phyloP scores from a whole-genome alignment of 23 red algal genomes.

The Gracilariopsis chorda region DNA sequence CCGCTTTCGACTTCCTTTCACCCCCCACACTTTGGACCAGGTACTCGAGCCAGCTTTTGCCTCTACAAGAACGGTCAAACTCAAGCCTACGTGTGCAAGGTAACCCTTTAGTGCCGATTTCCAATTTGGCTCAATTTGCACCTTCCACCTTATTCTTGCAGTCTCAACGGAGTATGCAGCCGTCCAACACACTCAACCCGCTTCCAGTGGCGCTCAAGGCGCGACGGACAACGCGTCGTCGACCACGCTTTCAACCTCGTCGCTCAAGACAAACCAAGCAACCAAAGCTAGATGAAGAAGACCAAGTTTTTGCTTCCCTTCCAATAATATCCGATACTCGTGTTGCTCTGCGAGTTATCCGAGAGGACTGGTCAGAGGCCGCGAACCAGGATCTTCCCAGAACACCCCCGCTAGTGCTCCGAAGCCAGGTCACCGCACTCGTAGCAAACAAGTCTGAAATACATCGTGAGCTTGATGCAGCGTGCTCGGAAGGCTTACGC shows the following conservation, averaged over 20 bases:
- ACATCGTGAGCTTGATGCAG: constrained; percentile 9
- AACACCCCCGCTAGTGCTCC: constrained; percentile 38
- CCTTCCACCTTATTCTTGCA: no score
- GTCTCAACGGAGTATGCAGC: no score
- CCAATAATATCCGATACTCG: constrained; percentile 23
- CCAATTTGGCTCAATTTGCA: no score
- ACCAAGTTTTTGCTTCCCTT: neutral
- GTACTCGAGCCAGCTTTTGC: no score
- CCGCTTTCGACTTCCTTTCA: no score
- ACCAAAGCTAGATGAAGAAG: neutral
- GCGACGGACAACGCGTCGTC: neutral
- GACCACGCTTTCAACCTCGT: neutral
- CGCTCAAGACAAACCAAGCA: neutral
- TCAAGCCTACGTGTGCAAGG: no score
- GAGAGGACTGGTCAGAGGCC: constrained; percentile 19
- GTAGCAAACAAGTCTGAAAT: constrained; percentile 22
- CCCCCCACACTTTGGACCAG: no score
- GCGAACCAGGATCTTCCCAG: constrained; percentile 19
- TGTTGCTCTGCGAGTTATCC: constrained; percentile 16
- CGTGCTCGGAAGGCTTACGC: neutral
- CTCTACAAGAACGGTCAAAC: no score
- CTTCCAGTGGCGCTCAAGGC: neutral
- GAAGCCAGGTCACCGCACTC: constrained; percentile 23
- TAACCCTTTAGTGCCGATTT: no score
- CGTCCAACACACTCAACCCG: neutral